Evolutionary conservation across 2,329 filamentous ascomycete genomes (phyloP), one percentile per base, ranked within the genome.

Genomic region (Epichloe sibirici): DNA sequence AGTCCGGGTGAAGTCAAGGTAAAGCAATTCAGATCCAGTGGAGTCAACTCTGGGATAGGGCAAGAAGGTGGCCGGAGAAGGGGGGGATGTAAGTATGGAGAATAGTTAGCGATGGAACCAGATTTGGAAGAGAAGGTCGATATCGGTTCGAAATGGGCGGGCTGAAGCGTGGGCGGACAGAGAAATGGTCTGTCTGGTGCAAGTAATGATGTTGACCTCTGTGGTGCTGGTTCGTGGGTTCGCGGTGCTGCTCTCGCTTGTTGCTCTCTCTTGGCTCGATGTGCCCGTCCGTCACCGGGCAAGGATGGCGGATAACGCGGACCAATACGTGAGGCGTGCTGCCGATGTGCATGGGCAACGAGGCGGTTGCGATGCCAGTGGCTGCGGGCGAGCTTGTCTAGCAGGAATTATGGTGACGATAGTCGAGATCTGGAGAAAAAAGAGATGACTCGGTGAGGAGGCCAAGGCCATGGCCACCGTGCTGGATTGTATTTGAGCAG

Each of bases 381-480:
- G 57, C 52, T 55, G 55, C 53, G 48, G 31, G 44, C 31, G 46
- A 55, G 50, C 39, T 51, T 55, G 40, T 47, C 47, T 23, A 48
- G 46, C 34, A 46, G 37, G 42, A 38, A 49, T 21, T 38, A 35
- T 44, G 60, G 61, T 55, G 64, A 64, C 58, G 62, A 66, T 63
- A 57, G 60, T 66, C 61, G 61, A 66, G 66, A 62, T 64, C 64
- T 65, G 59, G 56, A 61, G 59, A 62, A 65, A 64, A 60, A 61
- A 65, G 65, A 67, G 63, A 66, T 64, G 63, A 66, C 65, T 68
- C 68, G 68, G 68, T 70, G 67, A 70, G 63, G 60, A 66, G 58
- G 60, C 60, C 60, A 57, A 67, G 56, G 61, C 62, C 63, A 64
- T 61, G 61, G 62, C 62, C 62, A 62, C 60, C 63, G 66, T 69